Evolutionary conservation across 1,139 yeast species (phyloP).

Genomic region (Scheffersomyces quercinus): DNA sequence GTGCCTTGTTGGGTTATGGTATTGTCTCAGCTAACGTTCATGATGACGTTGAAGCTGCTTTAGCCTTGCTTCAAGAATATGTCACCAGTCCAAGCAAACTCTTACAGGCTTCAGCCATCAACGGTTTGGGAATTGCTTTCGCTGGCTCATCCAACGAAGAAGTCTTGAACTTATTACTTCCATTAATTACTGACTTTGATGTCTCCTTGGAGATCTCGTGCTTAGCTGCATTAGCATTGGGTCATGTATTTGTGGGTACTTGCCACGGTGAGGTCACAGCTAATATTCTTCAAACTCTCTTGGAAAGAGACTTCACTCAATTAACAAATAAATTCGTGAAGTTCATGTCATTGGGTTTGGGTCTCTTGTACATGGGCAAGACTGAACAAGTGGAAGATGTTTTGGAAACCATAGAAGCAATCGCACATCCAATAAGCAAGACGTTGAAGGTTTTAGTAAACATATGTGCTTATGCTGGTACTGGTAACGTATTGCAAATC

Average conservation of each 20-base stretch:
- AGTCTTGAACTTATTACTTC: slow-evolving; percentile 72
- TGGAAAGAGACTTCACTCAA: slow-evolving; percentile 80
- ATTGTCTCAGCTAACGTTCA: slow-evolving; percentile 92
- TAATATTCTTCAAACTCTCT: slow-evolving; percentile 81
- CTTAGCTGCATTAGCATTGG: slow-evolving; percentile 87
- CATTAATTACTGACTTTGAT: slow-evolving; percentile 82
- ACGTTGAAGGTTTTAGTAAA: slow-evolving; percentile 88
- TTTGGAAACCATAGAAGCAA: slow-evolving; percentile 89
- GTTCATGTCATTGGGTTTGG: slow-evolving; percentile 90
- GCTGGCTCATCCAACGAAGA: slow-evolving; percentile 93
- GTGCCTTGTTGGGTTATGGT: slow-evolving; percentile 95
- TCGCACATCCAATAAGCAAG: slow-evolving; percentile 91
- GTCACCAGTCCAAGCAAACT: slow-evolving; percentile 52
- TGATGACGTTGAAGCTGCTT: slow-evolving; percentile 93
- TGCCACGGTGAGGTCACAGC: slow-evolving; percentile 94
- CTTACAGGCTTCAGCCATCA: slow-evolving; percentile 77
- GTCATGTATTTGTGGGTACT: slow-evolving; percentile 94
- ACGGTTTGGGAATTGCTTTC: slow-evolving; percentile 92
- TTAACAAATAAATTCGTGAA: slow-evolving; percentile 84
- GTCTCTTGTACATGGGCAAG: slow-evolving; percentile 89
- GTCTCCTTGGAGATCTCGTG: slow-evolving; percentile 77
- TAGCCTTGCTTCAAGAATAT: slow-evolving; percentile 81
- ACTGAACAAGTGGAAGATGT: slow-evolving; percentile 95
- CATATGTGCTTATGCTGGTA: slow-evolving; percentile 95
- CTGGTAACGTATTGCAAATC: slow-evolving; percentile 95